phyloP scores from a whole-genome alignment of 2,329 filamentous ascomycete genomes.

The Massarina eburnea region DNA sequence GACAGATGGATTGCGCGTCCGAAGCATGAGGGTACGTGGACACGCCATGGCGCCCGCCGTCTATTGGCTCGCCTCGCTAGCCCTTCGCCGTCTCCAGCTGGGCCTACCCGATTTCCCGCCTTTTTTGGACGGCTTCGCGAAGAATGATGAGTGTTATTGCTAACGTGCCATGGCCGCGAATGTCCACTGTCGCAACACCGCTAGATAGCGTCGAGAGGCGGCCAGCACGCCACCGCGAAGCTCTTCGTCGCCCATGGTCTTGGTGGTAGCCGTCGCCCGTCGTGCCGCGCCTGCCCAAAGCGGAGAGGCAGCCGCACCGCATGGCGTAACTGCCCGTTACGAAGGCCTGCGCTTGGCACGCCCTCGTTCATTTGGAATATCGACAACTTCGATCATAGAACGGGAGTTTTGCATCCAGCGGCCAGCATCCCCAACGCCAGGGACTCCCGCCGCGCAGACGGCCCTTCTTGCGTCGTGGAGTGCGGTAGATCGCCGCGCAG shows the following conservation, averaged over 20 bases:
- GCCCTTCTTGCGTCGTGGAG: neutral
- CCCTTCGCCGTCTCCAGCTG: neutral
- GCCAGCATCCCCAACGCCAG: neutral
- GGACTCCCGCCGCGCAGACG: neutral
- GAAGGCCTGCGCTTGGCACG: no score
- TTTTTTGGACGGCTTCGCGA: neutral
- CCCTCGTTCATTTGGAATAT: neutral
- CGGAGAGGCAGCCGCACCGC: neutral
- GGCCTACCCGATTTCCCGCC: no score
- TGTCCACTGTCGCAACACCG: neutral
- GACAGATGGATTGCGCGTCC: neutral
- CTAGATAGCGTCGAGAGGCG: neutral
- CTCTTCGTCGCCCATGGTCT: neutral
- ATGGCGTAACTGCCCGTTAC: no score
- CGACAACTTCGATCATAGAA: constrained; percentile 5
- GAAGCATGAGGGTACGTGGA: neutral
- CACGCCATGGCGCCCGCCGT: neutral
- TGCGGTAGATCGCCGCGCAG: neutral
- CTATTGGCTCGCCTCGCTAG: neutral
- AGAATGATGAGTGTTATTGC: neutral
- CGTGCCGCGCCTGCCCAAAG: no score
- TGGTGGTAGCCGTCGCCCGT: neutral
- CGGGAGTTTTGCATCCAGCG: constrained; percentile 4
- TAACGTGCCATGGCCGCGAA: neutral
- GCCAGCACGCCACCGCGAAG: no score